These are phyloP conservation scores for Mycena venus DNA, from an alignment of 768 basidiomycete species.

Conservation along the genomic window DNA sequence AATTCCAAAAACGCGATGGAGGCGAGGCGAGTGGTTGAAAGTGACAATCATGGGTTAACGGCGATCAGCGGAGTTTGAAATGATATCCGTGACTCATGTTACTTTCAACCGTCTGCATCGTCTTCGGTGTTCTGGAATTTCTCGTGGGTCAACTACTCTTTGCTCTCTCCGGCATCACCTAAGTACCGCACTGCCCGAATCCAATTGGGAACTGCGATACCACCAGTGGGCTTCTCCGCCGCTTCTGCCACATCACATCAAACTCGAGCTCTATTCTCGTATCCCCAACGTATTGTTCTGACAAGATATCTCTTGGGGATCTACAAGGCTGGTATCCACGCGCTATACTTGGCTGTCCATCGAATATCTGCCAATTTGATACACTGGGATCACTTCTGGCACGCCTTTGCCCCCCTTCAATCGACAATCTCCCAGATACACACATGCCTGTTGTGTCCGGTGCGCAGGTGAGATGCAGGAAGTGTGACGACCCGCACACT, in stretches of 20 bases:
- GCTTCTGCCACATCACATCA: neutral
- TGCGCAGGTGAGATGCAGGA: neutral
- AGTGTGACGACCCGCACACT: neutral
- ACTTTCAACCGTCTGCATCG: too few species aligned
- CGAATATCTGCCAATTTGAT: slow-evolving; percentile 5
- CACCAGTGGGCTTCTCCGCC: neutral
- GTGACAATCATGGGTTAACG: neutral
- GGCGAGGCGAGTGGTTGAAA: neutral
- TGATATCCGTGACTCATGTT: too few species aligned
- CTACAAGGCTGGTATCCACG: neutral
- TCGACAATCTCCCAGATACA: neutral
- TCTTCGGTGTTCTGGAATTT: too few species aligned
- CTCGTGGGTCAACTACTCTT: too few species aligned
- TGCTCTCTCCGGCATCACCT: neutral
- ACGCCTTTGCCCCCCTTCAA: neutral
- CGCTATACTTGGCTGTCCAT: neutral
- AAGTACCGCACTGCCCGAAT: neutral
- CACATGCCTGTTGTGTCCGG: too few species aligned
- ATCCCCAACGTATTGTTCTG: neutral
- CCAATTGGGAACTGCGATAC: neutral
- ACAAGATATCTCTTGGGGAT: slow-evolving; percentile 4
- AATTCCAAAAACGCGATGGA: neutral
- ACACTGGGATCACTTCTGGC: neutral
- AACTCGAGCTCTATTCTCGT: neutral
- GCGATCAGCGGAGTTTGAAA: slow-evolving; percentile 4